Evolutionary conservation across 2,329 filamentous ascomycete species (phyloP).

Genomic region (Verticillium dahliae): DNA sequence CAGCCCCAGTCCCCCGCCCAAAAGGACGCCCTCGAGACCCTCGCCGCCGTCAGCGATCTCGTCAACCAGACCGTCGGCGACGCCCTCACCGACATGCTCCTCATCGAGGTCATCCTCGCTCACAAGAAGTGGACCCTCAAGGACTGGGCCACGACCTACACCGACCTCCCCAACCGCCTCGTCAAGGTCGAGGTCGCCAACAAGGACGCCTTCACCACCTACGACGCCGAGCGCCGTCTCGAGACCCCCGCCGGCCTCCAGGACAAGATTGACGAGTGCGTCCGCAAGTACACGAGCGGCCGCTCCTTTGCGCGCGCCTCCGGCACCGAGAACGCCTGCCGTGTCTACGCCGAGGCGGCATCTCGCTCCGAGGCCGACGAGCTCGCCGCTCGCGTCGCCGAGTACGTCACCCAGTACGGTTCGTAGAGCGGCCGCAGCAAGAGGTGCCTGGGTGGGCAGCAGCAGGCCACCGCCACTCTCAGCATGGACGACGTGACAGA

Average conservation of each 20-base stretch:
- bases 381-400: conserved; percentile 75
- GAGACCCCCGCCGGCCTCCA: conserved; percentile 75
- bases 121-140: conserved; percentile 87
- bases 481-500: no score
- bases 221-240: conserved; percentile 85
- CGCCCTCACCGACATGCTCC: conserved; percentile 88
- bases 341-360: conserved; percentile 92
- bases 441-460: no score
- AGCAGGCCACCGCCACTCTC: no score
- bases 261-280: conserved; percentile 76
- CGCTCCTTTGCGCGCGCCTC: conserved; percentile 87
- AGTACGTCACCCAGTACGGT: conserved; percentile 61
- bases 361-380: conserved; percentile 87
- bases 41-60: conserved; percentile 76
- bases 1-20: conserved; percentile 88
- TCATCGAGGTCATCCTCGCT: conserved; percentile 92
- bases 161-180: conserved; percentile 90
- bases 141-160: conserved; percentile 91
- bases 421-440: not conserved
- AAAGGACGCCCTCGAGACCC: conserved; percentile 78
- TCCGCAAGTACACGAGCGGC: conserved; percentile 85
- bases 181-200: conserved; percentile 85
- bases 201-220: conserved; percentile 84
- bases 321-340: conserved; percentile 91
- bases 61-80: conserved; percentile 99